Evolutionary conservation across 2,329 filamentous ascomycete species (phyloP).

Genomic region (Sporothrix curviconia): DNA sequence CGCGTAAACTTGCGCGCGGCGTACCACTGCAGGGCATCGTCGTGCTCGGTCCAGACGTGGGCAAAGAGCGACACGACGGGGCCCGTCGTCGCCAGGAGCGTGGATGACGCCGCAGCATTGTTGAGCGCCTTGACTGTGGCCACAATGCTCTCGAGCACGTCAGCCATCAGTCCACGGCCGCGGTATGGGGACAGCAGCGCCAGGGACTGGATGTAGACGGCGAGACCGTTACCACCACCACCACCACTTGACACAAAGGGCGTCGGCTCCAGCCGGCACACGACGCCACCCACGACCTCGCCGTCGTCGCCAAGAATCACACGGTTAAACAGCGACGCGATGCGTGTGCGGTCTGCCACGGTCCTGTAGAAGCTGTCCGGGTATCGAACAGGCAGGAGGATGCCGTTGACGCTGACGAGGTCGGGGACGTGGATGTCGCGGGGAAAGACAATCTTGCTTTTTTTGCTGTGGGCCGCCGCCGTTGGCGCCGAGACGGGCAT

Average conservation of each 20-base stretch:
- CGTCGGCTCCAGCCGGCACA: slow-evolving; percentile 53
- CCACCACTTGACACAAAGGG: neutral
- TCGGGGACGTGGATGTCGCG: slow-evolving; percentile 46
- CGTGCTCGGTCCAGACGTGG: slow-evolving; percentile 63
- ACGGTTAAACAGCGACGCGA: slow-evolving; percentile 48
- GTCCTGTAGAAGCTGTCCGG: slow-evolving; percentile 57
- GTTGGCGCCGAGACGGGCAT: slow-evolving; percentile 11
- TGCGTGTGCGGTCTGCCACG: slow-evolving; percentile 43
- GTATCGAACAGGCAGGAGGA: slow-evolving; percentile 59
- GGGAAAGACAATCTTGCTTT: slow-evolving; percentile 22
- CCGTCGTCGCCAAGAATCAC: slow-evolving; percentile 44
- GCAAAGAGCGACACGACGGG: slow-evolving; percentile 46
- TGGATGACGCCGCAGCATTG: slow-evolving; percentile 8
- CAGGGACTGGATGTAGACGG: slow-evolving; percentile 60
- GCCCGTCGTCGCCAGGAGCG: neutral
- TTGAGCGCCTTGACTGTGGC: slow-evolving; percentile 32
- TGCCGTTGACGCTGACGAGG: slow-evolving; percentile 57
- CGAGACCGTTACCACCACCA: slow-evolving; percentile 26
- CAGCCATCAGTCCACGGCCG: slow-evolving; percentile 50
- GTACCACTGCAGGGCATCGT: slow-evolving; percentile 59
- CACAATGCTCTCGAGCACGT: slow-evolving; percentile 48
- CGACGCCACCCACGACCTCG: slow-evolving; percentile 51
- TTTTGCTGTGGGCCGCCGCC: slow-evolving; percentile 19
- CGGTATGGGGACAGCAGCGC: slow-evolving; percentile 58
- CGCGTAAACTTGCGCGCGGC: slow-evolving; percentile 48